Evolutionary conservation across 2,329 filamentous ascomycete genomes (phyloP).

Genomic region (Chaetomium olivaceum): DNA sequence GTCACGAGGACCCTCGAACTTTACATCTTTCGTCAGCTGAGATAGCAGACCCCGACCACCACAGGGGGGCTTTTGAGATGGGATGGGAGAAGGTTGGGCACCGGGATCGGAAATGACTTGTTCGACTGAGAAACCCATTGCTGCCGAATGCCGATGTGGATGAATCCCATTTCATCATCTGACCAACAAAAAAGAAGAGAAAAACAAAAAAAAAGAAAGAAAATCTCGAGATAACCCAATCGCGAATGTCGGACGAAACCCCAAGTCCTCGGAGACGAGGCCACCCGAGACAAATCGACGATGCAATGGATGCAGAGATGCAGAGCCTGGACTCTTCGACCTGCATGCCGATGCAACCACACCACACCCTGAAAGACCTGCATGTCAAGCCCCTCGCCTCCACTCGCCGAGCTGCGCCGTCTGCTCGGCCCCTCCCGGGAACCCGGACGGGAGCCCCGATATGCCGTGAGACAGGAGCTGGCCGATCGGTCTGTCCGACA

Average conservation of each 20-base stretch:
- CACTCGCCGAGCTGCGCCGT: background rate
- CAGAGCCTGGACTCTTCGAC: background rate
- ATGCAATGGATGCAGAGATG: background rate
- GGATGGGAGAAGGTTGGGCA: constrained; percentile 3
- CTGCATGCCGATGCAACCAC: background rate
- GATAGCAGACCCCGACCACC: background rate
- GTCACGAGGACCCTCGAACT: constrained; percentile 15
- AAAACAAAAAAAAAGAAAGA: background rate
- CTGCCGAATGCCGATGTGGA: background rate
- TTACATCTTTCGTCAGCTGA: background rate
- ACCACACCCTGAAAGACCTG: background rate
- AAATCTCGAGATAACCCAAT: background rate
- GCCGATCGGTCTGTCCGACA: background rate
- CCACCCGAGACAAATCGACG: background rate
- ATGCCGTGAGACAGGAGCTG: background rate
- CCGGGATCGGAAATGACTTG: constrained; percentile 6
- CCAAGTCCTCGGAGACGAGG: background rate
- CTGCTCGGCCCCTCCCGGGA: background rate
- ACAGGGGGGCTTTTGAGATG: background rate
- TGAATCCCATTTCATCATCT: constrained; percentile 2
- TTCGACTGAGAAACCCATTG: background rate
- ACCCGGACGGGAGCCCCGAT: background rate
- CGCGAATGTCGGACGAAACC: background rate
- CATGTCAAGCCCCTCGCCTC: background rate
- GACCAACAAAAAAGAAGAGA: background rate